These are phyloP conservation scores for Aspergillus sp. DNA, from an alignment of 2,329 filamentous ascomycete species.

Conservation along the genomic window DNA sequence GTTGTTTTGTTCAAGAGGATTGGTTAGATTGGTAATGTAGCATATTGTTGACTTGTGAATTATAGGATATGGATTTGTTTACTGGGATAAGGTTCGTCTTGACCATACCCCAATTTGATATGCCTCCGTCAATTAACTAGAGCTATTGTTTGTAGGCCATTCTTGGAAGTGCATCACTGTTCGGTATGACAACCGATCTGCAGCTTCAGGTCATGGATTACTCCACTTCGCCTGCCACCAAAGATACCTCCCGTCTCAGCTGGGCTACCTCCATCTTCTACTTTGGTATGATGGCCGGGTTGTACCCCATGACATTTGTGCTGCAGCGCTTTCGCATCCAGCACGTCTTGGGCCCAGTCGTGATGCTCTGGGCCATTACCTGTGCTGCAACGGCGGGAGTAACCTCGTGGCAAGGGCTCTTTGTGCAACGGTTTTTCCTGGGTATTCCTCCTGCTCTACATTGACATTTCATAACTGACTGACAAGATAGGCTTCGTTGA, in stretches of 20 bases:
- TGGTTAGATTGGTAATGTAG: neutral
- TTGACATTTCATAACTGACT: neutral
- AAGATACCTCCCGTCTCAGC: constrained; percentile 67
- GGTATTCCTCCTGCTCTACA: constrained; percentile 25
- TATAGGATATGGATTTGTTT: constrained; percentile 62
- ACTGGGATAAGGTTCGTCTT: constrained; percentile 64
- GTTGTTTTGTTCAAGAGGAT: neutral
- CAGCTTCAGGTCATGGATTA: constrained; percentile 57
- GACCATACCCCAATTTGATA: neutral
- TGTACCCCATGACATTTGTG: constrained; percentile 72
- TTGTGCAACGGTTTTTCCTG: constrained; percentile 66
- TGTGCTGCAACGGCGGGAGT: constrained; percentile 71
- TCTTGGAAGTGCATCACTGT: constrained; percentile 69
- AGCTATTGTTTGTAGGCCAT: constrained; percentile 58
- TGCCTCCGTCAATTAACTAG: neutral
- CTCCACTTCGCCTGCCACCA: constrained; percentile 56
- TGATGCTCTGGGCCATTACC: constrained; percentile 64
- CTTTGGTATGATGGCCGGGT: constrained; percentile 73
- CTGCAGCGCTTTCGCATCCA: constrained; percentile 69
- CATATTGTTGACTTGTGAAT: neutral
- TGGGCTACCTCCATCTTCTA: constrained; percentile 82
- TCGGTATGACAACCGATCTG: constrained; percentile 74
- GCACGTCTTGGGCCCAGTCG: constrained; percentile 59
- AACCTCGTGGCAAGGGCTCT: constrained; percentile 64
- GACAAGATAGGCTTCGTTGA: constrained; percentile 55